phyloP scores from a whole-genome alignment of 2,329 filamentous ascomycete genomes.

The Fusarium camptoceras region DNA sequence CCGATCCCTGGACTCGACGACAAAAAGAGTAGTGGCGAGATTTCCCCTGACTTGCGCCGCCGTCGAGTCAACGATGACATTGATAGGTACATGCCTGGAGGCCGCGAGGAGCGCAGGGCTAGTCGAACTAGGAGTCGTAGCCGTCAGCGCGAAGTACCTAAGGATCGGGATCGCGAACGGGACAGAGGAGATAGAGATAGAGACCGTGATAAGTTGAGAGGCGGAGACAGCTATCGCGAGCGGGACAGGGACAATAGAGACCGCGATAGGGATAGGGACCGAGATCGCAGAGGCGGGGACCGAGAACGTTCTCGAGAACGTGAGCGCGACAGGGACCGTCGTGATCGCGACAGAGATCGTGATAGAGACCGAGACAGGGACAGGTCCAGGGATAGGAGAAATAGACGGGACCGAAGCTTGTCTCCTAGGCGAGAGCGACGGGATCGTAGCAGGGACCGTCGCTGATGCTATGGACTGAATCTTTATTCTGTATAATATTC shows the following conservation, averaged over 20 bases:
- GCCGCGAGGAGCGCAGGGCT: conserved; percentile 55
- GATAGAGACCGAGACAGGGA: conserved; percentile 35
- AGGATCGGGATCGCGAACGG: conserved; percentile 52
- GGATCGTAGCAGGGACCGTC: conserved; percentile 55
- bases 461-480: conserved; percentile 54
- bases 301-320: conserved; percentile 50
- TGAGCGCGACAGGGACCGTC: conserved; percentile 48
- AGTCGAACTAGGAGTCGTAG: conserved; percentile 54
- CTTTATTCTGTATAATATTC: background rate
- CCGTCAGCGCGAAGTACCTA: conserved; percentile 49
- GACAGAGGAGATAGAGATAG: conserved; percentile 36
- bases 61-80: conserved; percentile 46
- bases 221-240: conserved; percentile 32
- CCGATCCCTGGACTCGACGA: conserved; percentile 70
- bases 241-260: conserved; percentile 39
- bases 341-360: conserved; percentile 36
- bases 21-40: conserved; percentile 60
- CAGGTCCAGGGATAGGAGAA: conserved; percentile 40
- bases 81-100: conserved; percentile 62
- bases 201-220: conserved; percentile 46
- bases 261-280: conserved; percentile 50
- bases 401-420: conserved; percentile 46
- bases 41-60: conserved; percentile 55
- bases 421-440: conserved; percentile 53
- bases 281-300: conserved; percentile 49